Base-by-base conservation (phyloP, 2,329 filamentous ascomycete species). In the Epichloe sylvatica region DNA sequence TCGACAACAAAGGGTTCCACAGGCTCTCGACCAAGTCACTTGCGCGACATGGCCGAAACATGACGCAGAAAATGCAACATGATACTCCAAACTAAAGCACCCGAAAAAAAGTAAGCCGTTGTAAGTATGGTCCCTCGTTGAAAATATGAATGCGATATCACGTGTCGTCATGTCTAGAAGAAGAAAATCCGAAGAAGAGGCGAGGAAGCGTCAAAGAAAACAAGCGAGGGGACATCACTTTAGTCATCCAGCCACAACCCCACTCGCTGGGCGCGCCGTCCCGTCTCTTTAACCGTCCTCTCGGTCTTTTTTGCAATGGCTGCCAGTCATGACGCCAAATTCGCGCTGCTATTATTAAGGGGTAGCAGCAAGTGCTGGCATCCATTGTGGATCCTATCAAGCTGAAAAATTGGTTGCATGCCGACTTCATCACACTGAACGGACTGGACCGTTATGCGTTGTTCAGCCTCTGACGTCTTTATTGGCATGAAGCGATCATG, bases 241-340 rank as follows among this genome's bases (percentile, higher is more conserved):
- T 33, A 49, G 19, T 21, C 30, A 44, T 39, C 38, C n/a, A 13
- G 38, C 17, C 38, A 4, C 30, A 9, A 30, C 30, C 9, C 30
- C 8, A 30, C 30, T 30, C 30, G 30, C 30, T 30, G 3, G 30
- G 8, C 46, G 49, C 40, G 45, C 49, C 49, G 49, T 51, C 49
- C 49, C 49, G 45, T 39, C 30, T 41, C 37, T 37, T 17, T 6
- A 34, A 34, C 35, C 33, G 17, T 21, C 38, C 11, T 19, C 19
- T 40, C 38, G 38, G n/a, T 40, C 12, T 45, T 36, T 36, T 43
- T 19, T 19, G 23, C 39, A 33, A 33, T 43, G 19, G 13, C 43
- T 34, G 13, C 34, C 4, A 15, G 21, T 19, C 8, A 30, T 30
- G 30, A 11, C 8, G 30, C 30, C 30, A 11, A 30, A 30, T 30